These are phyloP conservation scores for Boletus vermiculosoides DNA, from an alignment of 768 basidiomycete genomes.

Conservation along the genomic window DNA sequence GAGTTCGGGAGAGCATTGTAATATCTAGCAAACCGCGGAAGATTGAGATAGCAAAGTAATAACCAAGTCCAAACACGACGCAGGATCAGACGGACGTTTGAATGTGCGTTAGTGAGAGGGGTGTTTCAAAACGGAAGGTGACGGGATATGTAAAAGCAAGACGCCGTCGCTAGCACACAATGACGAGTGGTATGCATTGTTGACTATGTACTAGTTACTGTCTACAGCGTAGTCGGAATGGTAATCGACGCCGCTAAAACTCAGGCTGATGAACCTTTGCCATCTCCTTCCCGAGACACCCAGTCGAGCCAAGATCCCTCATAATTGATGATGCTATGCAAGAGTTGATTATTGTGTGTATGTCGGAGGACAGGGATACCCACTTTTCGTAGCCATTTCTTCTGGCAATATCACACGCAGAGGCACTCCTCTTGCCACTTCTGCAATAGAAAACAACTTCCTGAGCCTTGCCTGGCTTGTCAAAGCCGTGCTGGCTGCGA, in stretches of 20 bases:
- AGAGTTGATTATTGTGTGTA: not conserved
- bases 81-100: not conserved
- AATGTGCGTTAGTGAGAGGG: not conserved
- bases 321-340: slow-evolving; percentile 64
- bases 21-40: not conserved
- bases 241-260: not conserved
- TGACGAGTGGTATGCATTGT: not conserved
- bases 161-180: not conserved
- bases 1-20: slow-evolving; percentile 21
- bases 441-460: slow-evolving; percentile 90
- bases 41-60: not conserved
- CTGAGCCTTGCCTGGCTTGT: slow-evolving; percentile 67
- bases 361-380: slow-evolving; percentile 24
- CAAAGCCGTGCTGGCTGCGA: slow-evolving; percentile 63
- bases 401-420: slow-evolving; percentile 79
- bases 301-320: slow-evolving; percentile 89
- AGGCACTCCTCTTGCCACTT: slow-evolving; percentile 79
- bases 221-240: not conserved
- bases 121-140: not conserved
- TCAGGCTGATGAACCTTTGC: slow-evolving; percentile 27
- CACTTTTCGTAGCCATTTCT: slow-evolving; percentile 82
- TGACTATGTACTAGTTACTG: slow-evolving; percentile 12
- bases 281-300: slow-evolving; percentile 53
- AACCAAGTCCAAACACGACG: not conserved
- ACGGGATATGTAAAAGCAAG: not conserved